Base-by-base conservation (phyloP, 2,329 filamentous ascomycete genomes). In the Alternaria alternata region DNA sequence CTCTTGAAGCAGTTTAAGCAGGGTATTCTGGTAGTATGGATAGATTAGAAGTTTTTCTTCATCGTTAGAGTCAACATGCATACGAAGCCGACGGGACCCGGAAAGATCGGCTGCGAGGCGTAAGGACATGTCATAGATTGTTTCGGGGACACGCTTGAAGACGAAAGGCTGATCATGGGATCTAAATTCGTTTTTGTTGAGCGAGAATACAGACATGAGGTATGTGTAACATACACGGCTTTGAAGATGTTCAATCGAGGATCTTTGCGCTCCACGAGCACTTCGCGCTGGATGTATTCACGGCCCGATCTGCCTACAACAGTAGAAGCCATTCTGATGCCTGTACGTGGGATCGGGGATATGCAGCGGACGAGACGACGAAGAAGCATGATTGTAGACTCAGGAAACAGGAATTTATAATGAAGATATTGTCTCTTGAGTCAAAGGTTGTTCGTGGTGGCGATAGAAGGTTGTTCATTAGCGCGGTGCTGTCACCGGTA, bases 1-100 rank as follows among this genome's bases (percentile, higher is more conserved):
- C 7, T 75, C 63, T 60, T 71, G 41, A 51, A 81, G 61, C 28
- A 80, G 66, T 58, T 56, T 62, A 58, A 79, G 75, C 24, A 81
- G 62, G 48, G 73, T 77, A 43, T 59, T 51, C 63, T 54, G 67
- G 61, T 75, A 80, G 55, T 78, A 79, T 22, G 70, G 65, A 70
- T 79, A 79, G 42, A 80, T 57, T 11, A 80, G 62, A 66, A 76
- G 62, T 22, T 51, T 39, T 67, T 78, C 74, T 16, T 78, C 67
- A 56, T 72, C 46, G 53, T 76, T 79, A 57, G 54, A 70, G 68
- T 81, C 78, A 36, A 76, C 57, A 57, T 76, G 73, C 67, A 79
- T 75, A 65, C 76, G 77, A 70, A 80, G 73, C 22, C 68, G 63
- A 69, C 63, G 67, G 51, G 71, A 73, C 48, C 65, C 61, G 51